phyloP scores from a whole-genome alignment of 176 grass and related monocot species.

The Raddia guianensis region DNA sequence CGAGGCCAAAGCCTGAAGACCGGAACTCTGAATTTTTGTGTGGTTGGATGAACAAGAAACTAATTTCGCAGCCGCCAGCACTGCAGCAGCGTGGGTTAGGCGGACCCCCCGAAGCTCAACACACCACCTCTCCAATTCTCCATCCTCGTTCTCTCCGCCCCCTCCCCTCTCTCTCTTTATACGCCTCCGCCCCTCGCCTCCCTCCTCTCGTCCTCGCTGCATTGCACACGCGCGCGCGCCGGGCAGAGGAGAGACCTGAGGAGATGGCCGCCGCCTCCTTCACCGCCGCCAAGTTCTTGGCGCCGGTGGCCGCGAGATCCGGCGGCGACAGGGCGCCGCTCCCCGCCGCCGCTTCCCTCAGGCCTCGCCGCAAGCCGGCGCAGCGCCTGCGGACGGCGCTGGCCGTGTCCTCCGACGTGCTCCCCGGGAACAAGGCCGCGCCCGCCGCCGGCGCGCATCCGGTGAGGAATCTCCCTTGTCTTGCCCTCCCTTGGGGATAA shows the following conservation, averaged over 20 bases:
- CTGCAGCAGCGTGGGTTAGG: neutral
- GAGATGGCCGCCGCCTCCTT: constrained; percentile 63
- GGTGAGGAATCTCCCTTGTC: constrained; percentile 16
- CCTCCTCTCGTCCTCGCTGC: neutral
- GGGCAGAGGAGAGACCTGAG: neutral
- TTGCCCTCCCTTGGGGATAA: too few relatives aligned
- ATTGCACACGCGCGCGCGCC: neutral
- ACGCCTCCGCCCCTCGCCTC: constrained; percentile 34
- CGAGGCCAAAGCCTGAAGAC: neutral
- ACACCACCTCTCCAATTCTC: neutral
- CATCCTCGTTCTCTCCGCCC: constrained; percentile 59
- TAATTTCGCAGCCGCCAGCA: neutral
- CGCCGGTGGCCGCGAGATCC: constrained; percentile 68
- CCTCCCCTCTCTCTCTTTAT: constrained; percentile 35
- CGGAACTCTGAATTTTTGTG: neutral
- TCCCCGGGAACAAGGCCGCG: constrained; percentile 49
- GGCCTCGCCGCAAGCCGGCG: constrained; percentile 4
- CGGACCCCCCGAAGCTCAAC: constrained; percentile 43
- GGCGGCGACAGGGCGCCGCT: constrained; percentile 30
- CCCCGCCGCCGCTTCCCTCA: neutral
- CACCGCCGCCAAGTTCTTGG: constrained; percentile 74
- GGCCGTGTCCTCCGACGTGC: constrained; percentile 71
- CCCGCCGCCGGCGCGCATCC: constrained; percentile 32
- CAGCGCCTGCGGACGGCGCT: constrained; percentile 41
- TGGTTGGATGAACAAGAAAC: neutral